Conservation (phyloP, 371 early-diverging fungal species). For the Mucor plumbeus region DNA sequence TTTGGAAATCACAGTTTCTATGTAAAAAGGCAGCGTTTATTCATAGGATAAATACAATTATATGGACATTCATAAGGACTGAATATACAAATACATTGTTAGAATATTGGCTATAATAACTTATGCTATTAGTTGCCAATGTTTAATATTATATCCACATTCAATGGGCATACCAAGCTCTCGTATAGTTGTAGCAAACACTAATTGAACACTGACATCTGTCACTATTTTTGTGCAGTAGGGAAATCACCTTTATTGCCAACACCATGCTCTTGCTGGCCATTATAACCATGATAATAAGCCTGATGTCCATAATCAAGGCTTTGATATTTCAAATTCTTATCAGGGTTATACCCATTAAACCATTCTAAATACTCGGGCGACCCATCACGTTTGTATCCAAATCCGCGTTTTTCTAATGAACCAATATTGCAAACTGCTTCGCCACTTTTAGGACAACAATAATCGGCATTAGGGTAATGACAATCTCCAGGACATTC, state of each 20-base stretch:
- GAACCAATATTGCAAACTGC: conserved; percentile 23
- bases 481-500: conserved; percentile 36
- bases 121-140: background rate
- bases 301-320: background rate
- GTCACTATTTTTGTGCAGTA: conserved; percentile 2
- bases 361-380: background rate
- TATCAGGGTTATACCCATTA: background rate
- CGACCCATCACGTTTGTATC: background rate
- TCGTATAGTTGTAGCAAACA: conserved; percentile 3
- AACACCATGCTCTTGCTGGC: background rate
- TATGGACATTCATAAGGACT: conserved; percentile 37
- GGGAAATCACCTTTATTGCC: background rate
- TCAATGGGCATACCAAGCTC: background rate
- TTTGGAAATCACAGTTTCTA: conserved; percentile 12
- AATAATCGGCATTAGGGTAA: conserved; percentile 38
- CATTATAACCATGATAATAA: background rate
- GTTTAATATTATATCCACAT: conserved; percentile 10
- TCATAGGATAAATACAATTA: conserved; percentile 27
- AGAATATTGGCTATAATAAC: background rate
- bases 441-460: conserved; percentile 37
- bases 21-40: conserved; percentile 29
- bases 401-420: background rate
- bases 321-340: background rate
- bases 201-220: background rate
- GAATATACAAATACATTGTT: background rate